Evolutionary conservation across 2,329 filamentous ascomycete species (phyloP).

Genomic region (Didymosphaeria variabile): DNA sequence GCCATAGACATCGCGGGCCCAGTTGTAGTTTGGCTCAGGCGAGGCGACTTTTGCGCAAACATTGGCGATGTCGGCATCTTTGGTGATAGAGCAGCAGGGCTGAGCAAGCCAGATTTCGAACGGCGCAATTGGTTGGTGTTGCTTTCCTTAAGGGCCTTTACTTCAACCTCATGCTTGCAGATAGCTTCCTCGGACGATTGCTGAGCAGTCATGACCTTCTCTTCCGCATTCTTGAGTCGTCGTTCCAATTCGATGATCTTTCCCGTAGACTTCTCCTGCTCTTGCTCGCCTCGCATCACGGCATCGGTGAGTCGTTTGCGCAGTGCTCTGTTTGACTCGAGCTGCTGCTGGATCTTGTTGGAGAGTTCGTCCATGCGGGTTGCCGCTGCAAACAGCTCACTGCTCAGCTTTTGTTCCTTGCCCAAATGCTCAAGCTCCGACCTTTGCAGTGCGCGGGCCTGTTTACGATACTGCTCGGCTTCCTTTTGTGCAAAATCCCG

Average conservation of each 20-base stretch:
- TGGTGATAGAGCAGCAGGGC: slow-evolving; percentile 62
- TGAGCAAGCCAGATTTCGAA: slow-evolving; percentile 64
- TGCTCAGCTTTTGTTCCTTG: slow-evolving; percentile 71
- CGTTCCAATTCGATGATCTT: slow-evolving; percentile 86
- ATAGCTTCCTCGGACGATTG: slow-evolving; percentile 86
- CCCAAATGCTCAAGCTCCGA: slow-evolving; percentile 65
- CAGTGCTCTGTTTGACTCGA: slow-evolving; percentile 78
- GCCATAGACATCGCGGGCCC: slow-evolving; percentile 68
- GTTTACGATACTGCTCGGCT: slow-evolving; percentile 67
- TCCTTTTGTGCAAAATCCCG: slow-evolving; percentile 76
- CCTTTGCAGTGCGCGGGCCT: slow-evolving; percentile 66
- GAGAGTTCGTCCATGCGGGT: slow-evolving; percentile 82
- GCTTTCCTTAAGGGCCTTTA: slow-evolving; percentile 76
- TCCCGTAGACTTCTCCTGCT: slow-evolving; percentile 80
- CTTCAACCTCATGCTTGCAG: slow-evolving; percentile 84
- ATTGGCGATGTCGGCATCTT: slow-evolving; percentile 71
- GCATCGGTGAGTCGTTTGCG: slow-evolving; percentile 80
- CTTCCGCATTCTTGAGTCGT: slow-evolving; percentile 82
- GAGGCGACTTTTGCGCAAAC: slow-evolving; percentile 66
- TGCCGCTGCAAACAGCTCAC: slow-evolving; percentile 77
- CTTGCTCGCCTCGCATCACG: slow-evolving; percentile 82
- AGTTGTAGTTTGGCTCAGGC: slow-evolving; percentile 68
- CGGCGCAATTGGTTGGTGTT: slow-evolving; percentile 81
- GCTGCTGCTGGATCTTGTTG: slow-evolving; percentile 78
- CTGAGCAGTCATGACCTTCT: slow-evolving; percentile 83